These are phyloP conservation scores for Neofusicoccum ribis DNA, from an alignment of 2,329 filamentous ascomycete genomes.

Conservation along the genomic window DNA sequence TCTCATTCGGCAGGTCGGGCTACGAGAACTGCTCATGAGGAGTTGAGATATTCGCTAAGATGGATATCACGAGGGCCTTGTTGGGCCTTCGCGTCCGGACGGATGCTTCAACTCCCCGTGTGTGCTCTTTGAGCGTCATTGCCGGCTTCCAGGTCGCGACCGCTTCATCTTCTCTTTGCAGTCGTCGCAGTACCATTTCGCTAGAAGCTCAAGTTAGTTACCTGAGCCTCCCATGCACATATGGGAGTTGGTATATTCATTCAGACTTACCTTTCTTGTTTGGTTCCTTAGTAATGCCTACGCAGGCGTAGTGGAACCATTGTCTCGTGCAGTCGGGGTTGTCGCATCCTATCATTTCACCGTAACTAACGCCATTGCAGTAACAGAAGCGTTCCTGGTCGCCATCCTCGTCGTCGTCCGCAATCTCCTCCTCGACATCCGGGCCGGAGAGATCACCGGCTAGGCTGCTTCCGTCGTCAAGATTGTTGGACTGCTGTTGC, in stretches of 20 bases:
- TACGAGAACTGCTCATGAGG: too few relatives aligned
- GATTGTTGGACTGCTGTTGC: slow-evolving; percentile 26
- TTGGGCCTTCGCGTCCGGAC: too few relatives aligned
- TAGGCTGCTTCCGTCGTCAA: slow-evolving; percentile 20
- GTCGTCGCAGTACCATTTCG: slow-evolving; percentile 44
- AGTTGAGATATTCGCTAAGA: too few relatives aligned
- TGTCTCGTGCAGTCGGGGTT: slow-evolving; percentile 64
- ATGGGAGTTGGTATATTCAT: too few relatives aligned
- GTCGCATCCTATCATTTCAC: slow-evolving; percentile 68
- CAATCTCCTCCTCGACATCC: slow-evolving; percentile 33
- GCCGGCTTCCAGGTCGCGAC: slow-evolving; percentile 12
- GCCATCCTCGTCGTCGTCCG: slow-evolving; percentile 35
- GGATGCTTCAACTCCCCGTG: too few relatives aligned
- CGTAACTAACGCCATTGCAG: slow-evolving; percentile 64
- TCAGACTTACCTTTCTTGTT: slow-evolving; percentile 46
- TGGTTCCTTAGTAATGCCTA: slow-evolving; percentile 61
- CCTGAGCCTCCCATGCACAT: neutral
- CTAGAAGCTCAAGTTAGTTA: slow-evolving; percentile 24
- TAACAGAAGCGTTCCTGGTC: slow-evolving; percentile 65
- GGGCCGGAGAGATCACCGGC: slow-evolving; percentile 22
- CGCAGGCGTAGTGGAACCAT: slow-evolving; percentile 68
- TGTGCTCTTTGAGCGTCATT: slow-evolving; percentile 1
- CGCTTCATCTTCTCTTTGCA: slow-evolving; percentile 32
- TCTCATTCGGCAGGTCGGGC: neutral
- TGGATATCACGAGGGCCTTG: too few relatives aligned